These are phyloP conservation scores for Aspergillus sp. DNA, from an alignment of 2,329 filamentous ascomycete species.

Conservation along the genomic window DNA sequence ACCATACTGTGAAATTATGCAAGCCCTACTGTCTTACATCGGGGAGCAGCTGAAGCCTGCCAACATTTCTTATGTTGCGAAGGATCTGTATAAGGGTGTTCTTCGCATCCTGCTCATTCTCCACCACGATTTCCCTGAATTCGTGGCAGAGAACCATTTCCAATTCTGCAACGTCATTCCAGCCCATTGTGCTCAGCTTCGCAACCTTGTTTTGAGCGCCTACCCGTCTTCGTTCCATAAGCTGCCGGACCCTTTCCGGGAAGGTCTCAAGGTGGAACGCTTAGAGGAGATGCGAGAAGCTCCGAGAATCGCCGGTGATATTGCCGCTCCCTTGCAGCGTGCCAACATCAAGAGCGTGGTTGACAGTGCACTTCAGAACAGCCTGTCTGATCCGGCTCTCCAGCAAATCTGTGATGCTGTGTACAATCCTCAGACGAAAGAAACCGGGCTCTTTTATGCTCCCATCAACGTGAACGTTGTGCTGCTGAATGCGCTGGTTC, in stretches of 20 bases:
- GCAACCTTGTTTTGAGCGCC: conserved; percentile 83
- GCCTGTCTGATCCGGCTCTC: conserved; percentile 66
- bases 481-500: conserved; percentile 77
- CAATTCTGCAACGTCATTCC: conserved; percentile 79
- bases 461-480: conserved; percentile 67
- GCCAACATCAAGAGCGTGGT: conserved; percentile 55
- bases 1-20: conserved; percentile 70
- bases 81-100: conserved; percentile 80
- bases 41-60: conserved; percentile 76
- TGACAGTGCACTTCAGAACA: conserved; percentile 54
- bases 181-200: conserved; percentile 78
- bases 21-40: conserved; percentile 69
- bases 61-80: conserved; percentile 66
- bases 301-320: conserved; percentile 65
- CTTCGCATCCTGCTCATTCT: conserved; percentile 80
- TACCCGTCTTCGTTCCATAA: conserved; percentile 69
- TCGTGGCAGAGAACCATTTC: conserved; percentile 82
- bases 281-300: conserved; percentile 71
- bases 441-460: conserved; percentile 65
- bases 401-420: conserved; percentile 75
- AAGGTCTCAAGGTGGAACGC: conserved; percentile 72
- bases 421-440: conserved; percentile 56
- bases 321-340: conserved; percentile 47
- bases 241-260: conserved; percentile 70
- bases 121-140: conserved; percentile 93